These are phyloP conservation scores for Geotrichum ghanense DNA, from an alignment of 805 yeast genomes.

Conservation along the genomic window DNA sequence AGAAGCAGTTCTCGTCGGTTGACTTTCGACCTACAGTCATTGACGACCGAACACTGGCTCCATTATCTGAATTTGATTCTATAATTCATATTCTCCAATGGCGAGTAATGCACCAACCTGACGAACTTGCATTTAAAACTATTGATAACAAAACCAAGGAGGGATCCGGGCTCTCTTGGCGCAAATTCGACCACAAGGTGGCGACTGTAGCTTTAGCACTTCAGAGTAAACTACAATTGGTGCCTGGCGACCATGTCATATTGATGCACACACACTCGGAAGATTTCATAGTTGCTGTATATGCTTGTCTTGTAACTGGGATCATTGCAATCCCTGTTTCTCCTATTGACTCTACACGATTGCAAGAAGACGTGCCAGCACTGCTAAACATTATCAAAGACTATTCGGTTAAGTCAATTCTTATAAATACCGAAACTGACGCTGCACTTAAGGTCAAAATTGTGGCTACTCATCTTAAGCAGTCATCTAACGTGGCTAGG, in stretches of 20 bases:
- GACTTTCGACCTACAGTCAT: constrained; percentile 65
- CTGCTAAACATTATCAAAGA: constrained; percentile 56
- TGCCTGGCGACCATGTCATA: constrained; percentile 62
- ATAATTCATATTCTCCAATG: constrained; percentile 68
- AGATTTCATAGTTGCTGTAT: constrained; percentile 70
- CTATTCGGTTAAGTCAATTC: constrained; percentile 57
- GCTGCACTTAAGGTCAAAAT: constrained; percentile 55
- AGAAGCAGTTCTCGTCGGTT: constrained; percentile 69
- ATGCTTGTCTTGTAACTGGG: constrained; percentile 81
- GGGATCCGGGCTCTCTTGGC: constrained; percentile 59
- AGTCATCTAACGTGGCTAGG: constrained; percentile 23
- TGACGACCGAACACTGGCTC: constrained; percentile 70
- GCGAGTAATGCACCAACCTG: constrained; percentile 64
- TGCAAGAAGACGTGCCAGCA: constrained; percentile 64
- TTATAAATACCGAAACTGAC: constrained; percentile 73
- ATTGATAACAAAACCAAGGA: constrained; percentile 34
- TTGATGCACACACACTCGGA: constrained; percentile 81
- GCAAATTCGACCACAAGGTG: constrained; percentile 63
- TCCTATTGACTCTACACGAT: constrained; percentile 54
- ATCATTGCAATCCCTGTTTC: constrained; percentile 65
- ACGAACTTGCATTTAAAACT: constrained; percentile 58
- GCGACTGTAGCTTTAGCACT: constrained; percentile 66
- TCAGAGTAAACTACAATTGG: constrained; percentile 50
- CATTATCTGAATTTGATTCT: constrained; percentile 58
- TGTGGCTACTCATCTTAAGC: constrained; percentile 47